A percentile compares a stretch with the other conserved stretches of the same genome.
phyloP scores from a whole-genome alignment of 306 rosid species.

The Lathyrus tuberosus region DNA sequence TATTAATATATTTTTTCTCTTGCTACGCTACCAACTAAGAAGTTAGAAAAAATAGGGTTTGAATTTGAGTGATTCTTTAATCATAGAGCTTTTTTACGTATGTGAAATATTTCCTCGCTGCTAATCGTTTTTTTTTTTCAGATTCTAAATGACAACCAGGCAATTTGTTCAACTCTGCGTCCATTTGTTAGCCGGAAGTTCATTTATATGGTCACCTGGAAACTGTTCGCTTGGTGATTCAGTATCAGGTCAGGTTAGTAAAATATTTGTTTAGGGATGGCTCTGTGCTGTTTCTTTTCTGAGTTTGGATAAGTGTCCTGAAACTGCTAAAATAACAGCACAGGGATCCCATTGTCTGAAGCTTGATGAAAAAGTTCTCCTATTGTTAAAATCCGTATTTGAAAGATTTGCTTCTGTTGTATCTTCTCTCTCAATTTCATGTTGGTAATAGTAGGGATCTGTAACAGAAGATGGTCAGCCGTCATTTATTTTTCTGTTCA shows the following conservation, averaged over 20 bases:
- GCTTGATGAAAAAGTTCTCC: neutral
- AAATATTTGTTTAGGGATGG: conserved; percentile 8
- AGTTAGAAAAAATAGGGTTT: neutral
- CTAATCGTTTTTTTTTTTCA: conserved; percentile 29
- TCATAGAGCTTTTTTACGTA: conserved; percentile 1
- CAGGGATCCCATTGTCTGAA: neutral
- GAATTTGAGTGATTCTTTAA: neutral
- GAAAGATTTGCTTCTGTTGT: neutral
- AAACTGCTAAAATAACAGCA: neutral
- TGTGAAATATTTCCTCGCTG: neutral
- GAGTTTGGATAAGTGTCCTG: neutral
- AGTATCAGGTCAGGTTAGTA: conserved; percentile 57
- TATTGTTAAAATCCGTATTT: neutral
- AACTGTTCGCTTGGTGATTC: conserved; percentile 48
- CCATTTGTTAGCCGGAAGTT: conserved; percentile 45
- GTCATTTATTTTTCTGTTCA: neutral
- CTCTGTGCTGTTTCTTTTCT: neutral
- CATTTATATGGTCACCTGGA: conserved; percentile 41
- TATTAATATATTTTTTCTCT: too few relatives aligned
- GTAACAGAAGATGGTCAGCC: neutral
- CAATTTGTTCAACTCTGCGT: conserved; percentile 34
- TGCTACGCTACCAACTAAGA: neutral
- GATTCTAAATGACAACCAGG: conserved; percentile 46
- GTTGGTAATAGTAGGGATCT: neutral
- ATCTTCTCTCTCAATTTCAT: neutral